Conservation (phyloP, 1,284 basidiomycete species). For the Thecaphora frezii region DNA sequence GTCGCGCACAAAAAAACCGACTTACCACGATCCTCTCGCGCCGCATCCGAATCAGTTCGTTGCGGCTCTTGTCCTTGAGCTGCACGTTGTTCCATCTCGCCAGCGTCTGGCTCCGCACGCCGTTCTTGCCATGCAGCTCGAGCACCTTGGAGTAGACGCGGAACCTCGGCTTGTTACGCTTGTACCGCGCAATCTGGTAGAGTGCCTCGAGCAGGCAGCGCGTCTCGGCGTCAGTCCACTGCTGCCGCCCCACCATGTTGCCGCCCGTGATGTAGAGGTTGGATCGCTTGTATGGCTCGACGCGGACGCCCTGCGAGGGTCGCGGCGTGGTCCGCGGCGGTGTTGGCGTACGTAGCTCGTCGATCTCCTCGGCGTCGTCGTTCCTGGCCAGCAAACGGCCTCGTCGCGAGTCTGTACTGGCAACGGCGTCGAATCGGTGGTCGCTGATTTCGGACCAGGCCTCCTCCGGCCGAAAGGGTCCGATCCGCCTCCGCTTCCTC, state of each 20-base stretch:
- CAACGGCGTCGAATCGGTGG: conserved; percentile 12
- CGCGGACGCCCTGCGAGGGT: conserved; percentile 13
- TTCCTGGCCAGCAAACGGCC: not conserved
- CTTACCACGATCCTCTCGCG: conserved; percentile 12
- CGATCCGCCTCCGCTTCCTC: conserved; percentile 11
- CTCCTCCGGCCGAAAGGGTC: conserved; percentile 19
- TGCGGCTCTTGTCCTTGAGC: conserved; percentile 48
- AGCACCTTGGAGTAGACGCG: conserved; percentile 33
- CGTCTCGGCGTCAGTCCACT: conserved; percentile 28
- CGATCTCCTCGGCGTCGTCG: conserved; percentile 13
- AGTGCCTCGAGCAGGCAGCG: conserved; percentile 18
- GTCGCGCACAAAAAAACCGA: not conserved
- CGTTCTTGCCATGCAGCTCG: conserved; percentile 23
- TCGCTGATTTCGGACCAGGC: not conserved
- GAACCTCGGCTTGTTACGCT: conserved; percentile 23
- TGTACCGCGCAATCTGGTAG: conserved; percentile 27
- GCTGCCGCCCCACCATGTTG: conserved; percentile 32
- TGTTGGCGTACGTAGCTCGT: conserved; percentile 15
- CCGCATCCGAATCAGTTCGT: conserved; percentile 40
- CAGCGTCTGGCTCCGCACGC: conserved; percentile 14
- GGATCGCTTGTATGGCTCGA: conserved; percentile 26
- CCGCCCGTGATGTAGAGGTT: conserved; percentile 41
- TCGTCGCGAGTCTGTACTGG: not conserved
- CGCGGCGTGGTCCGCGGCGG: conserved; percentile 5
- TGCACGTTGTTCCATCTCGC: conserved; percentile 46